Evolutionary conservation across 2,329 filamentous ascomycete species (phyloP).

Genomic region (Periglandula ipomoeae): DNA sequence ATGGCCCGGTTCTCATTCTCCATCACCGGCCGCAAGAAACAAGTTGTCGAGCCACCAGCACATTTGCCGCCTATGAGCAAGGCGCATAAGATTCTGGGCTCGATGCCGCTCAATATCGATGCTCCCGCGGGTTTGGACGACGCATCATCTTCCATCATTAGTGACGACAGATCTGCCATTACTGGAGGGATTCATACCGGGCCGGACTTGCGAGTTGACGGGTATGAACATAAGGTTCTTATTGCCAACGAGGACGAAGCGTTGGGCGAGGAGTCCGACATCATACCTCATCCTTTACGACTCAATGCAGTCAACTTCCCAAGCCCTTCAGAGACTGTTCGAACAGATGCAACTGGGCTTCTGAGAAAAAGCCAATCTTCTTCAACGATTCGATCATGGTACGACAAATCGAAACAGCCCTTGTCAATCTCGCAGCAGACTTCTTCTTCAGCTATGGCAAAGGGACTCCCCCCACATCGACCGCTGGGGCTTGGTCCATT

Average conservation of each 20-base stretch:
- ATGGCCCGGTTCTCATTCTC: constrained; percentile 42
- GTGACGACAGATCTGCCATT: constrained; percentile 34
- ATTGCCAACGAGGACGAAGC: constrained; percentile 12
- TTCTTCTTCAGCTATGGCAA: constrained; percentile 49
- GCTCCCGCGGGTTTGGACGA: constrained; percentile 32
- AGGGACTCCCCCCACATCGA: constrained; percentile 40
- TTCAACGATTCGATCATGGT: constrained; percentile 48
- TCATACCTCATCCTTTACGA: constrained; percentile 26
- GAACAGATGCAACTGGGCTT: constrained; percentile 32
- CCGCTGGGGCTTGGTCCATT: constrained; percentile 35
- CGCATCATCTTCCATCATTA: constrained; percentile 33
- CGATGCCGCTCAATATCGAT: constrained; percentile 34
- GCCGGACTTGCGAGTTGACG: constrained; percentile 3
- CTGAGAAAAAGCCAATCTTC: constrained; percentile 41
- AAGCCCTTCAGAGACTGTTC: constrained; percentile 13
- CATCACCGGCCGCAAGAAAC: constrained; percentile 38
- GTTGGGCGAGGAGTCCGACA: constrained; percentile 40
- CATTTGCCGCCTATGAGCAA: constrained; percentile 36
- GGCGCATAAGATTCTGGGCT: constrained; percentile 41
- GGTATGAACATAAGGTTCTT: constrained; percentile 15
- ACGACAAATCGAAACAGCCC: constrained; percentile 47
- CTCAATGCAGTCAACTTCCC: constrained; percentile 8
- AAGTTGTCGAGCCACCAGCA: constrained; percentile 18
- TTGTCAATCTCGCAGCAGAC: constrained; percentile 51
- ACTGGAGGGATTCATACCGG: constrained; percentile 23